A percentile compares a stretch with the other conserved stretches of the same genome.
These are phyloP conservation scores for Baorangia bicolor DNA, from an alignment of 768 basidiomycete species.

Conservation along the genomic window DNA sequence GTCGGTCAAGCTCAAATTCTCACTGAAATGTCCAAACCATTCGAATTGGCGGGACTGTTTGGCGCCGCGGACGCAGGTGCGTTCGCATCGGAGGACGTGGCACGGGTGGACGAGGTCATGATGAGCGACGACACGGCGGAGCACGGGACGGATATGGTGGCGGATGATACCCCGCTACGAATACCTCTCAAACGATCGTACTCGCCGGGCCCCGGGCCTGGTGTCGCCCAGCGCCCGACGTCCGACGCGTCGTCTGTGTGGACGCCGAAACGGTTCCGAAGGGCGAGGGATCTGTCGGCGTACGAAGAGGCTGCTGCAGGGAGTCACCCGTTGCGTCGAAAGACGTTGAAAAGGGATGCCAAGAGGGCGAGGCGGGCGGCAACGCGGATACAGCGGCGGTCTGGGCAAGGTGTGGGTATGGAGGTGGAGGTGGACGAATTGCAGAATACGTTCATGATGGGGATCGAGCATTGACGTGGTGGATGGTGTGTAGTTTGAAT, in stretches of 20 bases:
- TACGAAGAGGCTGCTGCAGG: constrained; percentile 51
- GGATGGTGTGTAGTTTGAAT: background rate
- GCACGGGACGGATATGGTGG: constrained; percentile 36
- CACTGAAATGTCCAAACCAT: constrained; percentile 67
- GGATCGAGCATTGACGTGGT: constrained; percentile 13
- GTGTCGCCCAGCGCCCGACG: background rate
- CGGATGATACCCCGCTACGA: constrained; percentile 37
- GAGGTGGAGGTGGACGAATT: constrained; percentile 26
- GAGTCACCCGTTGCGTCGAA: constrained; percentile 51
- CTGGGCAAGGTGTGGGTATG: constrained; percentile 26
- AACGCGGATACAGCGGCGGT: constrained; percentile 23
- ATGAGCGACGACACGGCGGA: constrained; percentile 42
- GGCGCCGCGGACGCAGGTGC: constrained; percentile 80
- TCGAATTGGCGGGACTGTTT: constrained; percentile 80
- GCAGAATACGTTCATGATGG: constrained; percentile 26
- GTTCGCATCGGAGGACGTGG: constrained; percentile 41
- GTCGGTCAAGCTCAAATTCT: constrained; percentile 84
- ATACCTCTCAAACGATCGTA: constrained; percentile 30
- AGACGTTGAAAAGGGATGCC: constrained; percentile 59
- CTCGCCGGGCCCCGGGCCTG: constrained; percentile 9
- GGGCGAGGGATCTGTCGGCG: constrained; percentile 50
- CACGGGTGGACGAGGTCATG: constrained; percentile 35
- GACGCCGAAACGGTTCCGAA: constrained; percentile 60
- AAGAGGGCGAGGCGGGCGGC: constrained; percentile 60
- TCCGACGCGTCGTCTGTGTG: constrained; percentile 7